phyloP scores from a whole-genome alignment of 108 stramenopile species.

The Aurantiochytrium sp. region DNA sequence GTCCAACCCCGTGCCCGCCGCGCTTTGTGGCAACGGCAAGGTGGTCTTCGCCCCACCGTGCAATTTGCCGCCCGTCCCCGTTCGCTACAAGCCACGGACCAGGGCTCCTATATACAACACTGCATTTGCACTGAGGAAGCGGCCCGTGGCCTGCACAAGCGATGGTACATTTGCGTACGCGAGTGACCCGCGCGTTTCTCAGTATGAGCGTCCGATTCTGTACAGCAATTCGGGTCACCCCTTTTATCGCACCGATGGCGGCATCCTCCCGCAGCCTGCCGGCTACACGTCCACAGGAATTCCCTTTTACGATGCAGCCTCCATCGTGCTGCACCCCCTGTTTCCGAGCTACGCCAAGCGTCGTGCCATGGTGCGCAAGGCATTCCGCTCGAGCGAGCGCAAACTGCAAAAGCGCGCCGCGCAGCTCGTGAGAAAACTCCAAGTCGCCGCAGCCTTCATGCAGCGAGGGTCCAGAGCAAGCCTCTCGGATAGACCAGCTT shows the following conservation, averaged over 20 bases:
- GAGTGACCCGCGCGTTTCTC: neutral
- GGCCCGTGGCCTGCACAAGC: neutral
- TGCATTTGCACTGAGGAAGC: neutral
- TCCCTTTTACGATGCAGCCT: neutral
- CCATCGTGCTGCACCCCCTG: neutral
- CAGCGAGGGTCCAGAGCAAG: neutral
- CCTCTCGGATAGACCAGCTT: no score
- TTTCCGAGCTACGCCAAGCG: neutral
- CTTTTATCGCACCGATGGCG: neutral
- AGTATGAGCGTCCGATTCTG: neutral
- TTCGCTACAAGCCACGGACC: neutral
- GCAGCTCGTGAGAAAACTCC: neutral
- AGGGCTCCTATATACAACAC: neutral
- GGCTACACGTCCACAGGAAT: neutral
- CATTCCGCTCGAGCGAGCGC: neutral
- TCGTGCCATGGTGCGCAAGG: neutral
- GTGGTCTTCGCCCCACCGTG: neutral
- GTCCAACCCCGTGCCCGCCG: neutral
- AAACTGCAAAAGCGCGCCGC: neutral
- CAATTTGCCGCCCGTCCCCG: neutral
- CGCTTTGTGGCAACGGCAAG: neutral
- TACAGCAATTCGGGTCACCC: constrained; percentile 7
- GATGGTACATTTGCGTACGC: neutral
- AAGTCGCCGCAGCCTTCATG: neutral
- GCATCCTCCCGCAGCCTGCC: neutral